phyloP scores from a whole-genome alignment of 768 basidiomycete species.

The Coprinopsis strossmayeri region DNA sequence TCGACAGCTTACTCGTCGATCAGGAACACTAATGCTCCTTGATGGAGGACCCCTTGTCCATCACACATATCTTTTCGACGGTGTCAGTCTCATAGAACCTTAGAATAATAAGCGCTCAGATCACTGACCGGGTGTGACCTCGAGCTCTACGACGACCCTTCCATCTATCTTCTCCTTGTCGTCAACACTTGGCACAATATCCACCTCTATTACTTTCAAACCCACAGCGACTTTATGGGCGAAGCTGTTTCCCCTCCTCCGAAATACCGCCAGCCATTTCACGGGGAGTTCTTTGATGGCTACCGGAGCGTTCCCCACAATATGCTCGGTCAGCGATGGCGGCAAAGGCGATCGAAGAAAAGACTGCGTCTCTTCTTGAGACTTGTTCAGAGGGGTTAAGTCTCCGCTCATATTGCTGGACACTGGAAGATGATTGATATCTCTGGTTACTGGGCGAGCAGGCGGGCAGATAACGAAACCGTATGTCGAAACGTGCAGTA shows the following conservation, averaged over 20 bases:
- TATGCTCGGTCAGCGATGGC: conserved; percentile 17
- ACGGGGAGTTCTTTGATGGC: conserved; percentile 31
- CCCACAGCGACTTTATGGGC: conserved; percentile 21
- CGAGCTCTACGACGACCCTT: conserved; percentile 33
- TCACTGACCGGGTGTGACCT: conserved; percentile 37
- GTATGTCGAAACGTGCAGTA: too few species aligned
- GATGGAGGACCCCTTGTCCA: conserved; percentile 26
- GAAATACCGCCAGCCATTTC: conserved; percentile 31
- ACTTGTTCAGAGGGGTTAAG: background rate
- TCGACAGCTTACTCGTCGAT: conserved; percentile 37
- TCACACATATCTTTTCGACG: conserved; percentile 37
- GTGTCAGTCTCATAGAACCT: background rate
- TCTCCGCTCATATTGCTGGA: too few species aligned
- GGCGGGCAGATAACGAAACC: too few species aligned
- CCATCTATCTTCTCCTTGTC: conserved; percentile 29
- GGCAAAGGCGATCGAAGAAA: conserved; percentile 18
- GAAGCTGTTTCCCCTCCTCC: conserved; percentile 22
- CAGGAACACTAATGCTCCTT: conserved; percentile 35
- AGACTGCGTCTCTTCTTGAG: conserved; percentile 5
- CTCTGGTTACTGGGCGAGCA: too few species aligned
- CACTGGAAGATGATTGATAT: too few species aligned
- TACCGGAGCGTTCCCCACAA: conserved; percentile 29
- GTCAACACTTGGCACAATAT: conserved; percentile 28
- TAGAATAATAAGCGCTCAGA: background rate
- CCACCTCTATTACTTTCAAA: conserved; percentile 32